phyloP scores from a whole-genome alignment of 2,329 filamentous ascomycete genomes.

The Dactylellina parvicollis region DNA sequence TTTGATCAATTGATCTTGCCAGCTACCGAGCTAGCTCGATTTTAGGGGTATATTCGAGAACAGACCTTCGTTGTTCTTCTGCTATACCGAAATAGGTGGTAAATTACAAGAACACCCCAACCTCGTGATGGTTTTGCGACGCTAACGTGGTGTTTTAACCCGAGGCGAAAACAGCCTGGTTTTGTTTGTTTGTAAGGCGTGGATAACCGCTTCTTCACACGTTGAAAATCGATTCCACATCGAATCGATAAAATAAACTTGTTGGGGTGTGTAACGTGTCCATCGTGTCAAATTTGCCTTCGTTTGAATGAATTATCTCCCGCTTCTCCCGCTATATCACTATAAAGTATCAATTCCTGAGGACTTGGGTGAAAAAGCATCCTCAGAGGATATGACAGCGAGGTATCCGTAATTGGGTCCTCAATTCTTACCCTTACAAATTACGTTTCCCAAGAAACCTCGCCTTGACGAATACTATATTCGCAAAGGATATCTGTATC shows the following conservation, averaged over 20 bases:
- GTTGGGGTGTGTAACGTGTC: neutral
- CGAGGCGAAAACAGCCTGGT: neutral
- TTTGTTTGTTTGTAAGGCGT: neutral
- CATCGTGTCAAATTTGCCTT: too few relatives aligned
- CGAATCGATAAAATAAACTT: neutral
- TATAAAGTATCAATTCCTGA: too few relatives aligned
- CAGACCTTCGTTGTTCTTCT: neutral
- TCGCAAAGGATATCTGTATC: neutral
- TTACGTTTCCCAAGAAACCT: too few relatives aligned
- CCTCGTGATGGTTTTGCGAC: conserved; percentile 2
- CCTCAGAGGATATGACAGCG: too few relatives aligned
- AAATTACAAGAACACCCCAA: neutral
- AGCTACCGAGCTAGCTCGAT: conserved; percentile 4
- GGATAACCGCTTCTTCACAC: neutral
- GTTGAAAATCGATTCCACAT: too few relatives aligned
- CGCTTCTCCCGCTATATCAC: too few relatives aligned
- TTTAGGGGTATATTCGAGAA: neutral
- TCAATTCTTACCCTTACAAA: too few relatives aligned
- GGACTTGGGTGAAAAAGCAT: too few relatives aligned
- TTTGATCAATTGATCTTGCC: neutral
- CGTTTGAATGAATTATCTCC: too few relatives aligned
- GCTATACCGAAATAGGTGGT: conserved; percentile 5
- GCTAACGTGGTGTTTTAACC: conserved; percentile 1
- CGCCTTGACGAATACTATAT: too few relatives aligned
- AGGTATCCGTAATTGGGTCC: too few relatives aligned